A percentile compares a stretch with the other conserved stretches of the same genome.
These are phyloP conservation scores for Lodderomyces theae DNA, from an alignment of 1,139 yeast genomes.

Conservation along the genomic window DNA sequence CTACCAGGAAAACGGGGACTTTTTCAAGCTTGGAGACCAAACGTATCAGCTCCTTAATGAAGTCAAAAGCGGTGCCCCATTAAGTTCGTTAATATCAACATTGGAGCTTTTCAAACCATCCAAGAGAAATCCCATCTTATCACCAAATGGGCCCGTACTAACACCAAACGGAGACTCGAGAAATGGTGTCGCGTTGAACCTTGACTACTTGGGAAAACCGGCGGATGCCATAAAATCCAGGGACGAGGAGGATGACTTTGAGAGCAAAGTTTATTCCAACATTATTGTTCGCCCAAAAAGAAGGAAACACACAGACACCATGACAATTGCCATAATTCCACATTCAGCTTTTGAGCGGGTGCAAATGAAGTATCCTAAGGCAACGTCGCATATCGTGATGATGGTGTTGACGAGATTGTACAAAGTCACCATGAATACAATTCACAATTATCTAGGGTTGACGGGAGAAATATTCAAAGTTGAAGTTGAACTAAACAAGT, in stretches of 20 bases:
- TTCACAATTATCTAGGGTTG: conserved; percentile 80
- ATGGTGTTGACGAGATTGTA: conserved; percentile 84
- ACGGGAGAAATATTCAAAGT: conserved; percentile 80
- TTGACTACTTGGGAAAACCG: conserved; percentile 9
- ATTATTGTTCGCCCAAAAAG: conserved; percentile 15
- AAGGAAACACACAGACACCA: conserved; percentile 6
- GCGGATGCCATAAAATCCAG: neutral
- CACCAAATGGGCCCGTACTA: conserved; percentile 7
- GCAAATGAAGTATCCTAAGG: conserved; percentile 75
- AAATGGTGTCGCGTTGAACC: conserved; percentile 10
- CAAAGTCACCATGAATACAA: conserved; percentile 87
- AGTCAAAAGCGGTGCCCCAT: conserved; percentile 80
- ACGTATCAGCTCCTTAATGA: conserved; percentile 76
- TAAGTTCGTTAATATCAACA: conserved; percentile 79
- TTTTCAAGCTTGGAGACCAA: conserved; percentile 42
- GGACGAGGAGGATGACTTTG: conserved; percentile 1
- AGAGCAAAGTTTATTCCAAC: conserved; percentile 11
- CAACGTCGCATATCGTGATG: conserved; percentile 91
- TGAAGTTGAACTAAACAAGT: conserved; percentile 63
- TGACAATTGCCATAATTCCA: conserved; percentile 88
- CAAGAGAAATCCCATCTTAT: conserved; percentile 4
- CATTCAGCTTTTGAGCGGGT: conserved; percentile 74
- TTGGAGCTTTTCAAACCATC: conserved; percentile 52
- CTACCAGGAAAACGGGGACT: conserved; percentile 19
- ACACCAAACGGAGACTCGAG: conserved; percentile 5